Evolutionary conservation across 805 yeast genomes (phyloP), one percentile per base, ranked within the genome.

Genomic region (Vanderwaltozyma tropicalis): DNA sequence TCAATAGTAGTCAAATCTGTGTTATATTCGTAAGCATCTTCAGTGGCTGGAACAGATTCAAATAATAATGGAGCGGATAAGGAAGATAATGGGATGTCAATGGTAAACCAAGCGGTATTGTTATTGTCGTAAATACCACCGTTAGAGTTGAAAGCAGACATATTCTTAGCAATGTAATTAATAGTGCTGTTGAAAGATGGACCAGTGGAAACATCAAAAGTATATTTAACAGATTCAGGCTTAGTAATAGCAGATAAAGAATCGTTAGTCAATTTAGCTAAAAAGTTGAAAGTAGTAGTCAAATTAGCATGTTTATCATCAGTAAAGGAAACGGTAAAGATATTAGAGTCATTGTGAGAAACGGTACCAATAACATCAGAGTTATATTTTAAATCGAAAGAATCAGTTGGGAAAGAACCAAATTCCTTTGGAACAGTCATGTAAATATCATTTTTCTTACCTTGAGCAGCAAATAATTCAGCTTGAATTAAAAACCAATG

Each of bases 401-500:
- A 41, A 7, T 32, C 40, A 9, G 42, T 25, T n/a, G 57, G 53
- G 20, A 49, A 42, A 7, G 45, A 35, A n/a, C 26, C 40, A 24
- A 57, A 50, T 2, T 48, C 49, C 3, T 40, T 26, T 16, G 61
- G 61, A 8, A 54, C 43, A 4, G 50, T 44, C 15, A 57, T 37
- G 24, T 42, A 46, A 8, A 57, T 31, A 12, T 46, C 49, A 11
- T 43, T 38, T 8, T 38, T 31, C 18, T 39, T 40, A 17, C 52
- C 55, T 22, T 44, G 40, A 4, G 55, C 42, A 12, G 55, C 43
- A 28, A 40, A 48, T 18, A 57, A 22, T 29, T 51, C 53, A 3
- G 54, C 56, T 25, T 47, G 46, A 12, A 57, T 40, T 18, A 50
- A 14, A 36, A 57, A 53, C 55, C 54, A 52, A 36, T 55, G 57